Evolutionary conservation across 2,329 filamentous ascomycete genomes (phyloP).

Genomic region (Colletotrichum ledebouriae): DNA sequence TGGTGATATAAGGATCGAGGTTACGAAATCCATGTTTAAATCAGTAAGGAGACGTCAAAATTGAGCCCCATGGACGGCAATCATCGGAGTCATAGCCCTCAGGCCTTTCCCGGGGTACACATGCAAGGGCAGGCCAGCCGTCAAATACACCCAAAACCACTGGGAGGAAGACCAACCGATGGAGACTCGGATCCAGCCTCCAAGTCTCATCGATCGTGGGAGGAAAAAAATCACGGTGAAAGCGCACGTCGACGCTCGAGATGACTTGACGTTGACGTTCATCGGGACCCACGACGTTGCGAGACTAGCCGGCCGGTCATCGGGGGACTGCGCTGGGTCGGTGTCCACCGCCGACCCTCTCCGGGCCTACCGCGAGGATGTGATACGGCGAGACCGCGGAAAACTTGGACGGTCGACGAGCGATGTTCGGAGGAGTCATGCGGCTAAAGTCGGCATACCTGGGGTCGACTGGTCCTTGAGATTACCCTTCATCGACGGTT

Average conservation of each 20-base stretch:
- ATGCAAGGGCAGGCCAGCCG: conserved; percentile 5
- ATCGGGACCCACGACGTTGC: conserved; percentile 17
- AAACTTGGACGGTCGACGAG: conserved; percentile 23
- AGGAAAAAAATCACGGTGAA: conserved; percentile 19
- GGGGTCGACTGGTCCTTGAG: conserved; percentile 2
- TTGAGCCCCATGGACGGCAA: conserved; percentile 1
- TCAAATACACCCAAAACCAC: background rate
- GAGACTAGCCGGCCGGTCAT: conserved; percentile 32
- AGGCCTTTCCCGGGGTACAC: background rate
- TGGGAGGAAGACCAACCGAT: background rate
- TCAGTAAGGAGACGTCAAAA: background rate
- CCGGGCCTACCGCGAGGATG: no score
- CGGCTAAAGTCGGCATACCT: conserved; percentile 24
- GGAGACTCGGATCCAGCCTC: conserved; percentile 2
- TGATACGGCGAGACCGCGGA: background rate
- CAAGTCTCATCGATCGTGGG: conserved; percentile 10
- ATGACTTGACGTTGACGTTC: background rate
- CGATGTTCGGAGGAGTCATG: conserved; percentile 22
- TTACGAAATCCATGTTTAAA: no score
- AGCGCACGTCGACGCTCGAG: background rate
- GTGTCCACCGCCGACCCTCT: conserved; percentile 15
- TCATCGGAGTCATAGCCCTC: background rate
- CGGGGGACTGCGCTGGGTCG: conserved; percentile 10
- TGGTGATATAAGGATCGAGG: no score
- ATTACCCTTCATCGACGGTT: background rate